phyloP scores from a whole-genome alignment of 441 rosid species.

The Erodium moschatum region DNA sequence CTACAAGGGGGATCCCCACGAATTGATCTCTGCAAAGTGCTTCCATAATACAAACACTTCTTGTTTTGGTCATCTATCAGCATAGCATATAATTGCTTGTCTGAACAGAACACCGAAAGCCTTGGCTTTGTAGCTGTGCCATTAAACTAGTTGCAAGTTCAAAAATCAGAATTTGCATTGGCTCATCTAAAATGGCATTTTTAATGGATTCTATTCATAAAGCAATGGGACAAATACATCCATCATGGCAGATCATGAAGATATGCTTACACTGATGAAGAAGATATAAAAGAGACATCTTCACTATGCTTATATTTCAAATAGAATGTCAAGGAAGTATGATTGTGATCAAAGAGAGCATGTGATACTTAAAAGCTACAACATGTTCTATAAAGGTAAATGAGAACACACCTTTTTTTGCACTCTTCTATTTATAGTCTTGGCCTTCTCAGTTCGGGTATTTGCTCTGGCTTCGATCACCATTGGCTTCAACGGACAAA shows the following conservation, averaged over 20 bases:
- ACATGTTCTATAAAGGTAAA: not conserved
- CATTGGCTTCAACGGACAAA: too few relatives aligned
- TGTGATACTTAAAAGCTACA: not conserved
- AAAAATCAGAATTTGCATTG: not conserved
- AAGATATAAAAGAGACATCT: too few relatives aligned
- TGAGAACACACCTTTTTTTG: slow-evolving; percentile 47
- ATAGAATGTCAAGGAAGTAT: too few relatives aligned
- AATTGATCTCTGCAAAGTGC: slow-evolving; percentile 60
- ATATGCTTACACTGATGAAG: too few relatives aligned
- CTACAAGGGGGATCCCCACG: slow-evolving; percentile 46
- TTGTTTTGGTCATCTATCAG: slow-evolving; percentile 77
- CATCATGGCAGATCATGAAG: too few relatives aligned
- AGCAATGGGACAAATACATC: too few relatives aligned
- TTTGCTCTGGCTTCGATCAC: too few relatives aligned
- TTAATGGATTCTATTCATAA: too few relatives aligned
- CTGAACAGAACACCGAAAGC: slow-evolving; percentile 83
- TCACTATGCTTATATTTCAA: too few relatives aligned
- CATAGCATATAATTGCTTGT: slow-evolving; percentile 76
- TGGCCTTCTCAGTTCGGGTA: too few relatives aligned
- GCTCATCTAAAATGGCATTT: too few relatives aligned
- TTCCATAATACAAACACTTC: slow-evolving; percentile 54
- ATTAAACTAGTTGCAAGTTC: slow-evolving; percentile 44
- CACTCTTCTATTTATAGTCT: slow-evolving; percentile 24
- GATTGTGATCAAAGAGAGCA: not conserved
- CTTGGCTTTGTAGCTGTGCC: slow-evolving; percentile 68